Evolutionary conservation across 2,329 filamentous ascomycete genomes (phyloP).

Genomic region (Beauveria varroae): DNA sequence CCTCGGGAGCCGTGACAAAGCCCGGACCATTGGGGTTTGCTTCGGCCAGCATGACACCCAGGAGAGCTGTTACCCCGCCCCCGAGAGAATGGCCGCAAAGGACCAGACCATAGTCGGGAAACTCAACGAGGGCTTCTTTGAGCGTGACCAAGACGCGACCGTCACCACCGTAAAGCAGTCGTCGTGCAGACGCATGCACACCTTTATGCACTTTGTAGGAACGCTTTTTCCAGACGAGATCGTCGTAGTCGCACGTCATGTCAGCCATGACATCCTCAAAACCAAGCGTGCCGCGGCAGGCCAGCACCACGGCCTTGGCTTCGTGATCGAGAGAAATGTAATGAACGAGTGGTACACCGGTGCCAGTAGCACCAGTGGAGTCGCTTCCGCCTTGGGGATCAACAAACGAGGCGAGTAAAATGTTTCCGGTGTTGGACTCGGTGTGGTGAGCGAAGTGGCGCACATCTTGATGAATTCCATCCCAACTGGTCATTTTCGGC

Average conservation of each 20-base stretch:
- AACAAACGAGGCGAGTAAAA: slow-evolving; percentile 63
- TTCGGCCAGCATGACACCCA: slow-evolving; percentile 64
- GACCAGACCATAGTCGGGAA: slow-evolving; percentile 62
- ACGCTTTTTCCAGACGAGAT: slow-evolving; percentile 54
- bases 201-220: slow-evolving; percentile 67
- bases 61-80: slow-evolving; percentile 60
- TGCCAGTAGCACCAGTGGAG: slow-evolving; percentile 54
- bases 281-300: slow-evolving; percentile 63
- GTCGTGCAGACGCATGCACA: slow-evolving; percentile 62
- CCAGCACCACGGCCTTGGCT: slow-evolving; percentile 64
- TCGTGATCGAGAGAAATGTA: slow-evolving; percentile 66
- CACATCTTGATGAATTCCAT: slow-evolving; percentile 51
- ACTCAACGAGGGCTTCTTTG: slow-evolving; percentile 56
- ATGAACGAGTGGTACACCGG: slow-evolving; percentile 63
- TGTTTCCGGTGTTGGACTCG: slow-evolving; percentile 46
- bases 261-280: slow-evolving; percentile 69
- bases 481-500: slow-evolving; percentile 32
- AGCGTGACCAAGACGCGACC: slow-evolving; percentile 60
- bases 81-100: slow-evolving; percentile 64
- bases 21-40: slow-evolving; percentile 46
- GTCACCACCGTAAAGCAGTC: slow-evolving; percentile 60
- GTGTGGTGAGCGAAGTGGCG: slow-evolving; percentile 58
- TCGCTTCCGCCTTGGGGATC: slow-evolving; percentile 62
- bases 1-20: slow-evolving; percentile 53
- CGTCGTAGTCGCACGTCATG: slow-evolving; percentile 67